Evolutionary conservation across 2,329 filamentous ascomycete genomes (phyloP).

Genomic region (Periconia sp.): DNA sequence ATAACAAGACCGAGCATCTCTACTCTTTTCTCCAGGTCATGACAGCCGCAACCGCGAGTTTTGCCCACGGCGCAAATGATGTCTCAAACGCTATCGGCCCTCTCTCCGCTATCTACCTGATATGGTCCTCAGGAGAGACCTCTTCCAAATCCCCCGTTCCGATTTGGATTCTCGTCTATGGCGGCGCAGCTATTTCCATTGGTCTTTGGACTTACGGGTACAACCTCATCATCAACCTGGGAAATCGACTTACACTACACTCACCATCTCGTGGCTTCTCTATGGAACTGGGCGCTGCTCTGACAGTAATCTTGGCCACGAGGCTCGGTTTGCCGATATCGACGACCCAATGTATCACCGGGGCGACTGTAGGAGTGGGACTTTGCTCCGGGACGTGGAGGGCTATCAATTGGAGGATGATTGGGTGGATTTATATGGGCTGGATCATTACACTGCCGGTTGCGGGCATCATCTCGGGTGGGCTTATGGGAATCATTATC

Average conservation of each 20-base stretch:
- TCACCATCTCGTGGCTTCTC: slow-evolving; percentile 62
- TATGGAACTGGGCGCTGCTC: slow-evolving; percentile 55
- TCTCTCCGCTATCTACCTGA: slow-evolving; percentile 67
- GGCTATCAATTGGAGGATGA: slow-evolving; percentile 52
- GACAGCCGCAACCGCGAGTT: slow-evolving; percentile 72
- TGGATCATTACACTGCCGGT: slow-evolving; percentile 54
- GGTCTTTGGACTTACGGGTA: slow-evolving; percentile 69
- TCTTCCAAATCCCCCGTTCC: slow-evolving; percentile 60
- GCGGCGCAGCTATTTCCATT: slow-evolving; percentile 59
- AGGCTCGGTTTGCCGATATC: slow-evolving; percentile 61
- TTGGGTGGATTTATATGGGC: slow-evolving; percentile 51
- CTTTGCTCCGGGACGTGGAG: slow-evolving; percentile 41
- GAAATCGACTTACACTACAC: slow-evolving; percentile 68
- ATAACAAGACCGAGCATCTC: slow-evolving; percentile 63
- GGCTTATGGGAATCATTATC: slow-evolving; percentile 67
- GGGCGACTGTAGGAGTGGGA: slow-evolving; percentile 40
- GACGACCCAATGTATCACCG: slow-evolving; percentile 64
- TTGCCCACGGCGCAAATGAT: slow-evolving; percentile 74
- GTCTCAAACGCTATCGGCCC: slow-evolving; percentile 63
- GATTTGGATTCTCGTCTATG: slow-evolving; percentile 62
- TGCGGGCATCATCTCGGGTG: slow-evolving; percentile 60
- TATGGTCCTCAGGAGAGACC: slow-evolving; percentile 62
- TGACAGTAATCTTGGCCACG: slow-evolving; percentile 69
- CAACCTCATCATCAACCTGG: slow-evolving; percentile 68
- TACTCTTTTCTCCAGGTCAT: slow-evolving; percentile 51